Conservation (phyloP, 2,329 filamentous ascomycete genomes). For the Fusarium sp. region DNA sequence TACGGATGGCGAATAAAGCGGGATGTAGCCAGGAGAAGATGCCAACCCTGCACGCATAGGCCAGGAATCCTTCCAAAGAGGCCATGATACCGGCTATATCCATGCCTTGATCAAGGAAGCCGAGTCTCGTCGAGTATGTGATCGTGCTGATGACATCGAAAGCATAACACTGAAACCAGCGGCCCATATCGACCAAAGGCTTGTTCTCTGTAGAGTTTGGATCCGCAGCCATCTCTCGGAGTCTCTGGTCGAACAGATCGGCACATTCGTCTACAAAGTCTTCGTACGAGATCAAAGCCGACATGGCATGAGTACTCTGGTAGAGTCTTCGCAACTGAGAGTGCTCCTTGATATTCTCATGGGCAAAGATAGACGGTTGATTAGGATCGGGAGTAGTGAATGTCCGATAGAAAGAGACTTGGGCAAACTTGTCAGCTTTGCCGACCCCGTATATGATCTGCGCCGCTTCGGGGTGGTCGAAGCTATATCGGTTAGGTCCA, state of each 20-base stretch:
- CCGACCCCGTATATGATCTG: background rate
- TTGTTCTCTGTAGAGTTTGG: background rate
- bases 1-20: background rate
- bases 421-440: background rate
- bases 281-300: constrained; percentile 61
- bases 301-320: constrained; percentile 61
- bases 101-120: constrained; percentile 59
- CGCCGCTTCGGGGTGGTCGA: background rate
- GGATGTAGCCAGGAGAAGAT: background rate
- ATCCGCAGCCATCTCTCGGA: background rate
- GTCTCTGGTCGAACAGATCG: constrained; percentile 22
- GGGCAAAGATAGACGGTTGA: background rate
- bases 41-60: background rate
- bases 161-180: constrained; percentile 60
- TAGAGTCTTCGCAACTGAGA: background rate
- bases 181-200: background rate
- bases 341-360: background rate
- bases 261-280: constrained; percentile 61
- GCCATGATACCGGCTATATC: constrained; percentile 58
- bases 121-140: constrained; percentile 53
- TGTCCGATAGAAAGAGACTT: background rate
- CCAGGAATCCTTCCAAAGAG: background rate
- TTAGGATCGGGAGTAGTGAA: background rate
- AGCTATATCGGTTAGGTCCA: background rate
- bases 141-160: constrained; percentile 66